phyloP scores from a whole-genome alignment of 371 early-diverging fungal genomes.

The Sporodiniella umbellata region DNA sequence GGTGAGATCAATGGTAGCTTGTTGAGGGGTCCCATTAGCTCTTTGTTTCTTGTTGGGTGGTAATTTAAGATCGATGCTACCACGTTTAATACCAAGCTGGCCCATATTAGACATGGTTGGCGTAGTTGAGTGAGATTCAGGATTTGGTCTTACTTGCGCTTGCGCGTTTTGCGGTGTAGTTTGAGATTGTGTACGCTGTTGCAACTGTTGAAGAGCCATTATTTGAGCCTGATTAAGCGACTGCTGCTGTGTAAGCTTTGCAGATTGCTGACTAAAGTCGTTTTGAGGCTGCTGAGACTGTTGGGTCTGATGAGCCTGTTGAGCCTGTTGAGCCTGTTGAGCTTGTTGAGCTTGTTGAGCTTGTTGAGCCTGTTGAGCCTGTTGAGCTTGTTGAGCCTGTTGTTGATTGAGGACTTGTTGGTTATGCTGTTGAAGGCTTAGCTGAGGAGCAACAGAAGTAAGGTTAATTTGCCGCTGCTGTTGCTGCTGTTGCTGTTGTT shows the following conservation, averaged over 20 bases:
- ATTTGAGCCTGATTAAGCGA: constrained; percentile 2
- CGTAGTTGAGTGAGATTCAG: not conserved
- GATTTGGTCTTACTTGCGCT: not conserved
- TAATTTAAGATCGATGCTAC: constrained; percentile 43
- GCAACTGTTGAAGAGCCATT: constrained; percentile 10
- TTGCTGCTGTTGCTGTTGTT: not conserved
- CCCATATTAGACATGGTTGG: constrained; percentile 2
- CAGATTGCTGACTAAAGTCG: not conserved
- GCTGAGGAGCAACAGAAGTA: not conserved
- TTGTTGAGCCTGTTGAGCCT: not conserved
- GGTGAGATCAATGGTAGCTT: not conserved
- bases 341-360: not conserved
- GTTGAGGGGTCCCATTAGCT: constrained; percentile 6
- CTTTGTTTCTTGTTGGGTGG: constrained; percentile 37
- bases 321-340: not conserved
- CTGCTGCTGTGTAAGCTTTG: constrained; percentile 12
- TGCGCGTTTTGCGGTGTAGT: constrained; percentile 13
- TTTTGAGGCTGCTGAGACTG: constrained; percentile 2
- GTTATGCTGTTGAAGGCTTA: not conserved
- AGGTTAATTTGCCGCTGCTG: not conserved
- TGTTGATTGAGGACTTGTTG: not conserved
- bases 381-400: not conserved
- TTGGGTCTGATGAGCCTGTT: not conserved
- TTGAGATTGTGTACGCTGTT: constrained; percentile 12
- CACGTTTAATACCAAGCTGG: constrained; percentile 15